A percentile compares a stretch with the other conserved stretches of the same genome.
These are phyloP conservation scores for Suaeda aralocaspica DNA, from an alignment of 148 eudicot species.

Conservation along the genomic window DNA sequence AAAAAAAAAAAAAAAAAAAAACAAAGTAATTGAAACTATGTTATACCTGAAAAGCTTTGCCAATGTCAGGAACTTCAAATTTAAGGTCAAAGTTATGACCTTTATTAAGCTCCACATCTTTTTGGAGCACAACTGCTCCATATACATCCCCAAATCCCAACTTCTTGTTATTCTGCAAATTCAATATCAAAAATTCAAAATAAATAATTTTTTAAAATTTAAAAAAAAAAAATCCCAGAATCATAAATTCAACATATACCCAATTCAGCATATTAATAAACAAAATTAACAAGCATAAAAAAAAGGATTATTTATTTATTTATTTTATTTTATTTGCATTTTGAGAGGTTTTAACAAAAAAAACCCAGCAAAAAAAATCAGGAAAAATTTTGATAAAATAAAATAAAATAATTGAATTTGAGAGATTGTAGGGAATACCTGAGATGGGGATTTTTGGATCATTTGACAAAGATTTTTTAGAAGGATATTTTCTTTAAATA, in stretches of 20 bases:
- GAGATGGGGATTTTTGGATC: constrained; percentile 30
- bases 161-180: constrained; percentile 56
- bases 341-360: background rate
- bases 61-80: constrained; percentile 43
- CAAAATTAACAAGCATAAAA: background rate
- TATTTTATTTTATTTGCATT: no score
- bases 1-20: background rate
- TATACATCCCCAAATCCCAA: constrained; percentile 56
- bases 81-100: constrained; percentile 32
- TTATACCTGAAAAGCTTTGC: constrained; percentile 39
- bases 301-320: no score
- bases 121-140: constrained; percentile 49
- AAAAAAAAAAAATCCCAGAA: background rate
- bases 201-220: background rate
- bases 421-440: constrained; percentile 22
- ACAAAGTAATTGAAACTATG: no score
- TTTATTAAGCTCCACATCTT: constrained; percentile 42
- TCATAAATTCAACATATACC: constrained; percentile 13
- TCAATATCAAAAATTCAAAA: no score
- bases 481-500: background rate
- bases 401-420: background rate
- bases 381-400: constrained; percentile 5
- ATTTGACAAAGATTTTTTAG: constrained; percentile 14
- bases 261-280: constrained; percentile 12
- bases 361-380: background rate